A percentile compares a stretch with the other conserved stretches of the same genome.
Evolutionary conservation across 495 filamentous ascomycete species (phyloP).

Genomic region (Stereocaulon alpinum): DNA sequence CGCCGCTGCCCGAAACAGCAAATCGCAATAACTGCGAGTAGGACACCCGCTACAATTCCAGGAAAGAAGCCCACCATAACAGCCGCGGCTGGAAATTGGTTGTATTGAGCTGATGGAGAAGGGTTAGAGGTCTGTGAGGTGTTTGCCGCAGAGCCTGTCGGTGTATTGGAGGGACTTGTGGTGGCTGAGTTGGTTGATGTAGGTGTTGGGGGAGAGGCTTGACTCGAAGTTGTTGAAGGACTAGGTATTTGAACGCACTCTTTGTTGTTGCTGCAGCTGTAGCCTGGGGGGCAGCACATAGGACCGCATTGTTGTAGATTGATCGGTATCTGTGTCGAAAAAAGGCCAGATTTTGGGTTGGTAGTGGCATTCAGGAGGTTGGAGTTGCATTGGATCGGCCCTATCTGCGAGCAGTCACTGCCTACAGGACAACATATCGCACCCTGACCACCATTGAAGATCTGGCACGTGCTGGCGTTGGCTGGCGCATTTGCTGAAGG

Average conservation of each 20-base stretch:
- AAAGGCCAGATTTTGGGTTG: conserved; percentile 52
- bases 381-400: conserved; percentile 62
- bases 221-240: conserved; percentile 13
- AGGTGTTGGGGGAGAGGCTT: conserved; percentile 24
- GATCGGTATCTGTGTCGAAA: conserved; percentile 54
- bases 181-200: conserved; percentile 19
- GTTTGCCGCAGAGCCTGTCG: no score
- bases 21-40: conserved; percentile 35
- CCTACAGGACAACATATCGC: conserved; percentile 68
- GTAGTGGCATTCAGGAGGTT: conserved; percentile 50
- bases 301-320: conserved; percentile 48
- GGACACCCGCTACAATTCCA: conserved; percentile 45
- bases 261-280: conserved; percentile 47
- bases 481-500: conserved; percentile 25
- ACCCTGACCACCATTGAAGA: conserved; percentile 55
- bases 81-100: conserved; percentile 42
- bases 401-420: conserved; percentile 51
- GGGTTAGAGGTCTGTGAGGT: conserved; percentile 21
- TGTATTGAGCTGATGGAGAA: conserved; percentile 13
- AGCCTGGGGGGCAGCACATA: conserved; percentile 70
- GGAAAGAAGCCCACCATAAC: conserved; percentile 55
- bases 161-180: neutral
- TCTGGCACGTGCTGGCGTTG: conserved; percentile 45
- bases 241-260: conserved; percentile 23
- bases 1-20: conserved; percentile 35